Evolutionary conservation across 305 asterid genomes (phyloP).

Genomic region (Fraxinus paxiana): DNA sequence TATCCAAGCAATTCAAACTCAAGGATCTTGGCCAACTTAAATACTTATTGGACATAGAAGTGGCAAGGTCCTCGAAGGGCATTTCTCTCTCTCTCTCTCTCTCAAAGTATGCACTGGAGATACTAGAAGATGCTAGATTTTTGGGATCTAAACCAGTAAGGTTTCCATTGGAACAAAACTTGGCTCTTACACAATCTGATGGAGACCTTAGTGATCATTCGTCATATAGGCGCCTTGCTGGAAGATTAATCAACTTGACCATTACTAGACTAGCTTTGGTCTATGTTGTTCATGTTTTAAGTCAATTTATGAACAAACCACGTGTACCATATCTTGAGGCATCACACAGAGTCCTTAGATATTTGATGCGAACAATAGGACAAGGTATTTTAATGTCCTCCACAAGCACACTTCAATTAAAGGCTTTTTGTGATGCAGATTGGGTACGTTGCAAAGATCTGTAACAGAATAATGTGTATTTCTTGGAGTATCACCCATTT

Average conservation of each 20-base stretch:
- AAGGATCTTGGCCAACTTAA: background rate
- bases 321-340: background rate
- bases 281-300: background rate
- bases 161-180: background rate
- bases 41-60: background rate
- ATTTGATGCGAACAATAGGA: background rate
- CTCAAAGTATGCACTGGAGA: background rate
- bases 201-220: background rate
- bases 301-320: conserved; percentile 5
- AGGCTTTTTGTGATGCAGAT: background rate
- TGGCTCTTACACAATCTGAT: background rate
- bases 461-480: no score
- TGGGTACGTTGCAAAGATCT: background rate
- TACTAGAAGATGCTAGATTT: background rate
- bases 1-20: background rate
- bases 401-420: no score
- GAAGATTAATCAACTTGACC: no score
- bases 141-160: background rate
- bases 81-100: background rate
- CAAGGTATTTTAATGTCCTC: background rate
- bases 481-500: no score
- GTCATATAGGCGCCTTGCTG: no score
- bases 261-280: background rate
- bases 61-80: background rate
- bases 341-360: background rate